These are phyloP conservation scores for Candida silvatica DNA, from an alignment of 805 yeast species.

Conservation along the genomic window DNA sequence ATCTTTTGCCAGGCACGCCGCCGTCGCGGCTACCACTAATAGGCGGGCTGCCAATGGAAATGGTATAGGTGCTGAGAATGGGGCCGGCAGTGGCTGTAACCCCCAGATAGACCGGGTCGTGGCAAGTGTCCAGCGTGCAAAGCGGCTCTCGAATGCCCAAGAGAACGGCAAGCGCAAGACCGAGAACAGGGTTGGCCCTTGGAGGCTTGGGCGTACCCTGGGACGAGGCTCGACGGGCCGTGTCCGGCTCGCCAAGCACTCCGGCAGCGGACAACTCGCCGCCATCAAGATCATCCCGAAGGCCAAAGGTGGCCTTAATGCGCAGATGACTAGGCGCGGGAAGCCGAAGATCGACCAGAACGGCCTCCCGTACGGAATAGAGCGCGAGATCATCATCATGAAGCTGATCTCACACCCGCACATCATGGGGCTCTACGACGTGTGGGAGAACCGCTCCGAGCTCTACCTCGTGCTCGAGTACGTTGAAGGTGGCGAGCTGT, in stretches of 20 bases:
- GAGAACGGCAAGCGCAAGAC: constrained; percentile 25
- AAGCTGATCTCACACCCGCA: constrained; percentile 90
- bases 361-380: constrained; percentile 90
- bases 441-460: constrained; percentile 95
- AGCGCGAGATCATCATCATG: constrained; percentile 96
- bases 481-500: constrained; percentile 84
- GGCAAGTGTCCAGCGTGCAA: constrained; percentile 28
- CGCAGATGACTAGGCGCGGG: background rate
- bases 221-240: constrained; percentile 83
- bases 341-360: constrained; percentile 18
- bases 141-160: constrained; percentile 31
- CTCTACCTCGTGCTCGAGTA: constrained; percentile 71
- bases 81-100: too few relatives aligned
- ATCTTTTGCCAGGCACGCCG: too few relatives aligned
- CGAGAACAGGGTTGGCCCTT: constrained; percentile 58
- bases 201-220: constrained; percentile 71
- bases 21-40: too few relatives aligned
- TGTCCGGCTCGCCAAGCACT: constrained; percentile 66
- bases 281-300: constrained; percentile 81
- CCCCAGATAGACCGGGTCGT: constrained; percentile 34
- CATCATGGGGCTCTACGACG: constrained; percentile 89
- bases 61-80: too few relatives aligned
- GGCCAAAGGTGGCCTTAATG: constrained; percentile 19
- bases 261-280: constrained; percentile 62
- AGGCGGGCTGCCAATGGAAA: too few relatives aligned